Evolutionary conservation across 2,329 filamentous ascomycete genomes (phyloP).

Genomic region (Aspergillus neotritici): DNA sequence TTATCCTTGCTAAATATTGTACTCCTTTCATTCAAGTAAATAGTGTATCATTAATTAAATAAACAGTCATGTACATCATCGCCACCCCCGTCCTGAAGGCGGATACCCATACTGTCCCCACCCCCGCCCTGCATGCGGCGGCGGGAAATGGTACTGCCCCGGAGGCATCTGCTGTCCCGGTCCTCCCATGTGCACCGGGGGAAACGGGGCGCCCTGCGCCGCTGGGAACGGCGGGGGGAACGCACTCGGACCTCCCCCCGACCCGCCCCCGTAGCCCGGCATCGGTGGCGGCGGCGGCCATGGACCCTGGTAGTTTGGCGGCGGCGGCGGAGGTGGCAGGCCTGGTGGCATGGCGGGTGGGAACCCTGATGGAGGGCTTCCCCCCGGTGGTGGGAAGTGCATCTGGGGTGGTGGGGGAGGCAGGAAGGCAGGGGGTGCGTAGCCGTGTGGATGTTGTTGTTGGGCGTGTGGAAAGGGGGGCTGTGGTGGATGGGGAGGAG

Average conservation of each 20-base stretch:
- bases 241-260: constrained; percentile 8
- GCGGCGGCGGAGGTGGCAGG: constrained; percentile 25
- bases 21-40: too few species aligned
- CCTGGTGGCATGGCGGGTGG: constrained; percentile 10
- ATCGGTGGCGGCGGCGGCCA: constrained; percentile 34
- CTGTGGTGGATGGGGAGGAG: constrained; percentile 15
- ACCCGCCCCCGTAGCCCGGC: constrained; percentile 12
- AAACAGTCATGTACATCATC: neutral
- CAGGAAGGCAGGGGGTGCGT: constrained; percentile 3
- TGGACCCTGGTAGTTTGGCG: constrained; percentile 29
- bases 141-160: constrained; percentile 30
- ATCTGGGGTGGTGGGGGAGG: constrained; percentile 18
- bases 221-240: constrained; percentile 24
- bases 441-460: constrained; percentile 4
- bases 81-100: constrained; percentile 1
- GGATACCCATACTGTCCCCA: constrained; percentile 15
- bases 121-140: constrained; percentile 24
- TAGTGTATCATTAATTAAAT: neutral
- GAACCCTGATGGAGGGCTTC: constrained; percentile 3
- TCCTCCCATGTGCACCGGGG: constrained; percentile 16
- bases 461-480: constrained; percentile 2
- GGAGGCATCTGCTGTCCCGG: constrained; percentile 25
- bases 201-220: constrained; percentile 18
- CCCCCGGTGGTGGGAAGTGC: constrained; percentile 7
- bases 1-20: too few species aligned